Percentiles rank a stretch among this genome's conserved stretches.
phyloP scores from a whole-genome alignment of 2,329 filamentous ascomycete genomes.

The Fusarium heterosporum region DNA sequence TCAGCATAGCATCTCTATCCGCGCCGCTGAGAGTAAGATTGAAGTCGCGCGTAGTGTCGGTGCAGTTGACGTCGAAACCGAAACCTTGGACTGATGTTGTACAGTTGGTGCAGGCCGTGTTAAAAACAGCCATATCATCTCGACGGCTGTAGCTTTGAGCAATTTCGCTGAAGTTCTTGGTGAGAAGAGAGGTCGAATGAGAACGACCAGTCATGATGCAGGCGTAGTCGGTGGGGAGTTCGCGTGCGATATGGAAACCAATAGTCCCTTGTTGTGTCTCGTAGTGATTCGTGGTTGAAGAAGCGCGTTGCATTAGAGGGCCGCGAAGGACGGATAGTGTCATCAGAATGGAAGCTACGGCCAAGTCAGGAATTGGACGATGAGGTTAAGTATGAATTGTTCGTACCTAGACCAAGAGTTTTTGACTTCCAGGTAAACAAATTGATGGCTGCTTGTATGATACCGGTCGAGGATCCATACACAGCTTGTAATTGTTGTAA shows the following conservation, averaged over 20 bases:
- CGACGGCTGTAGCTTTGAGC: slow-evolving; percentile 37
- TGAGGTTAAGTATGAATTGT: rapidly evolving
- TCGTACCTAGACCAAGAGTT: slow-evolving; percentile 32
- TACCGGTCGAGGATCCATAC: slow-evolving; percentile 36
- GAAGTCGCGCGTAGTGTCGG: slow-evolving; percentile 17
- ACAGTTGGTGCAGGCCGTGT: slow-evolving; percentile 32
- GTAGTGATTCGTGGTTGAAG: slow-evolving; percentile 30
- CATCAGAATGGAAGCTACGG: slow-evolving; percentile 35
- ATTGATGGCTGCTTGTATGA: slow-evolving; percentile 30
- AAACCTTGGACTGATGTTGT: slow-evolving; percentile 27
- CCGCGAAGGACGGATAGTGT: slow-evolving; percentile 38
- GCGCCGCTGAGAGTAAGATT: slow-evolving; percentile 9
- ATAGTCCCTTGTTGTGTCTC: slow-evolving; percentile 8
- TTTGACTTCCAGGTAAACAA: slow-evolving; percentile 34
- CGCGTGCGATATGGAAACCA: slow-evolving; percentile 36
- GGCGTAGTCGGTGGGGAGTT: slow-evolving; percentile 32
- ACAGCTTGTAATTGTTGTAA: slow-evolving; percentile 36
- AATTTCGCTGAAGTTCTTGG: slow-evolving; percentile 37
- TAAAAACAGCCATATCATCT: slow-evolving; percentile 25
- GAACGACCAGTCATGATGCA: slow-evolving; percentile 35
- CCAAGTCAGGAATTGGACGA: not conserved
- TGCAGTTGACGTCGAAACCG: slow-evolving; percentile 38
- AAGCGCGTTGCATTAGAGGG: slow-evolving; percentile 37
- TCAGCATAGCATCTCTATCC: not conserved
- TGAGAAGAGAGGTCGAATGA: slow-evolving; percentile 28